These are phyloP conservation scores for Tieghemostelium lacteum DNA, from an alignment of 78 protist genomes.

Conservation along the genomic window DNA sequence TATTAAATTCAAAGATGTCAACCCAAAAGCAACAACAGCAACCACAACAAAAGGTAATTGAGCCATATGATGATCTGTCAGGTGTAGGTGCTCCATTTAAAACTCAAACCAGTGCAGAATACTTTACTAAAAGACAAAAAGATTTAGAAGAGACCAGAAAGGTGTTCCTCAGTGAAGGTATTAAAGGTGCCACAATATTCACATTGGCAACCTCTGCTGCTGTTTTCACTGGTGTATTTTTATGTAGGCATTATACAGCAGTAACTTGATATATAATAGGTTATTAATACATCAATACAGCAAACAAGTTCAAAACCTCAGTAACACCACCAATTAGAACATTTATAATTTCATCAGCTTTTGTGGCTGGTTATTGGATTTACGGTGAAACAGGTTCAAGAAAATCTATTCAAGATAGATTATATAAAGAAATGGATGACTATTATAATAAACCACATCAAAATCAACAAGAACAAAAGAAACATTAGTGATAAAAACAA, in stretches of 20 bases:
- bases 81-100: constrained; percentile 67
- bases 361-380: constrained; percentile 71
- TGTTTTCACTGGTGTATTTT: constrained; percentile 4
- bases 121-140: constrained; percentile 30
- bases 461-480: neutral
- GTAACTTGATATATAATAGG: too few relatives aligned
- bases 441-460: constrained; percentile 28
- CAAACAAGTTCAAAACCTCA: too few relatives aligned
- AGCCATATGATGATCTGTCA: constrained; percentile 42
- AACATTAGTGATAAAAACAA: neutral
- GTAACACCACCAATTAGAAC: constrained; percentile 32
- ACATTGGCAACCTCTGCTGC: constrained; percentile 14
- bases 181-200: constrained; percentile 42
- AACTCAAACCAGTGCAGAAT: constrained; percentile 14
- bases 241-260: neutral
- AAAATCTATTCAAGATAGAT: constrained; percentile 17
- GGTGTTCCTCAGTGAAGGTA: constrained; percentile 46
- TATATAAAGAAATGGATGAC: constrained; percentile 48
- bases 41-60: too few relatives aligned
- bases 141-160: constrained; percentile 38
- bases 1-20: constrained; percentile 28
- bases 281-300: too few relatives aligned
- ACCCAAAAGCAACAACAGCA: neutral
- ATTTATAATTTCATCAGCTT: constrained; percentile 51
- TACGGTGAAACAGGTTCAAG: constrained; percentile 45